Evolutionary conservation across 306 rosid species (phyloP).

Genomic region (Medicago arabica): DNA sequence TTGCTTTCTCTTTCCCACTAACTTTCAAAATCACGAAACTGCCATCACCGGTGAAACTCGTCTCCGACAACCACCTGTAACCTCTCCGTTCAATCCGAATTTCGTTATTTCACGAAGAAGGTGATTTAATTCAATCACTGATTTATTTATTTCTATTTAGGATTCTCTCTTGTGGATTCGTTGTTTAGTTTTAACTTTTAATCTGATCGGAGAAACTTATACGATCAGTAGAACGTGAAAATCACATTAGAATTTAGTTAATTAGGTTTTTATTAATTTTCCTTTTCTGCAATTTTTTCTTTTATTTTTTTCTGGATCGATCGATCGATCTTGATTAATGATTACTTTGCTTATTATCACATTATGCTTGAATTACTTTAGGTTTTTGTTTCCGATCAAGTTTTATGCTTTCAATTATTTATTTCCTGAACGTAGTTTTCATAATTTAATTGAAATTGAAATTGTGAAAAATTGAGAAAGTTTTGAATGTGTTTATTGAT

Average conservation of each 20-base stretch:
- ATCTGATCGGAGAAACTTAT: constrained; percentile 19
- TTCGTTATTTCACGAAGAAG: constrained; percentile 30
- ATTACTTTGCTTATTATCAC: constrained; percentile 32
- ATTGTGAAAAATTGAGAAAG: neutral
- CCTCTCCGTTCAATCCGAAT: constrained; percentile 17
- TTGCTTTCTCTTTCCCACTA: constrained; percentile 25
- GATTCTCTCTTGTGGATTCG: constrained; percentile 23
- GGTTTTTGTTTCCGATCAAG: constrained; percentile 26
- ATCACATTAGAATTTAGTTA: constrained; percentile 9
- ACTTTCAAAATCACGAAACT: constrained; percentile 35
- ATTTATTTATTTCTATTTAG: constrained; percentile 17
- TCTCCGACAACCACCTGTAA: constrained; percentile 39
- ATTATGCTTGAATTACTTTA: constrained; percentile 31
- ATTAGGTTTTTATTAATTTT: constrained; percentile 21
- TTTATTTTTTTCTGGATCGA: constrained; percentile 11
- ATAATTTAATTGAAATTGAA: constrained; percentile 3
- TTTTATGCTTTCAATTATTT: constrained; percentile 10
- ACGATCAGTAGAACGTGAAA: constrained; percentile 41
- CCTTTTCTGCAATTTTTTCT: neutral
- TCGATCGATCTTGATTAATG: constrained; percentile 32
- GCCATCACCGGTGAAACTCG: constrained; percentile 43
- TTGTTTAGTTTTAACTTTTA: constrained; percentile 32
- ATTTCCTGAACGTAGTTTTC: neutral
- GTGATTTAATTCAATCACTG: neutral
- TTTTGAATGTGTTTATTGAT: constrained; percentile 29